Percentiles rank a stretch among this genome's conserved stretches.
phyloP scores from a whole-genome alignment of 257 asterid species.

The Oldenlandia corymbosa region DNA sequence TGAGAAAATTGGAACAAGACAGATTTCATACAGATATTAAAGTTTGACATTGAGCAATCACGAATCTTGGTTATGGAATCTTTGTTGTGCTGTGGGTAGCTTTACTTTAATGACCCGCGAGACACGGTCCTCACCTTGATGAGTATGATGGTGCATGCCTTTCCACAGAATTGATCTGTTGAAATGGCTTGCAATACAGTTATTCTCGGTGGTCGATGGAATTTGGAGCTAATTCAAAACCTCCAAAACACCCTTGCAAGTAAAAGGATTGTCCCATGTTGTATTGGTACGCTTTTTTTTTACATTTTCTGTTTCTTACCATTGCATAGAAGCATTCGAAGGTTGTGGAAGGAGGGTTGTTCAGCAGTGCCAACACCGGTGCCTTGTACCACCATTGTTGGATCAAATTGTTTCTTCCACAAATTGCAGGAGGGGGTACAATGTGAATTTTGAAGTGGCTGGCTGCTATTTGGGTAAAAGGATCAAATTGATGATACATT shows the following conservation, averaged over 20 bases:
- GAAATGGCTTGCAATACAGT: constrained; percentile 11
- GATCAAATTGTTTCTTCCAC: constrained; percentile 13
- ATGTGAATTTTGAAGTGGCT: not conserved
- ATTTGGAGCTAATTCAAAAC: constrained; percentile 15
- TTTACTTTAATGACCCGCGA: constrained; percentile 17
- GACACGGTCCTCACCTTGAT: constrained; percentile 16
- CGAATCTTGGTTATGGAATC: constrained; percentile 12
- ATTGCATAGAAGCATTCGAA: constrained; percentile 18
- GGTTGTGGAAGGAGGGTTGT: constrained; percentile 17
- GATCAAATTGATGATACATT: constrained; percentile 7
- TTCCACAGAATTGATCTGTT: constrained; percentile 9
- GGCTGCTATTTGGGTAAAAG: constrained; percentile 13
- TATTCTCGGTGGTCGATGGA: constrained; percentile 9
- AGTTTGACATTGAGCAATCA: constrained; percentile 9
- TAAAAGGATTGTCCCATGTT: constrained; percentile 17
- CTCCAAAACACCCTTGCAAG: constrained; percentile 10
- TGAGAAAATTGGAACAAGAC: constrained; percentile 20
- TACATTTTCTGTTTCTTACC: constrained; percentile 18
- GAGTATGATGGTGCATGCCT: constrained; percentile 11
- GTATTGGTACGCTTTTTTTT: constrained; percentile 25
- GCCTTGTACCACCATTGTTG: constrained; percentile 2
- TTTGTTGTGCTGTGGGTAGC: constrained; percentile 10
- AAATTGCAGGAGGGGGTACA: constrained; percentile 10
- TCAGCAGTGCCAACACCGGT: constrained; percentile 12
- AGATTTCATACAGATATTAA: constrained; percentile 9